Base-by-base conservation (phyloP, 1,139 yeast genomes). In the Groenewaldozyma sp. region DNA sequence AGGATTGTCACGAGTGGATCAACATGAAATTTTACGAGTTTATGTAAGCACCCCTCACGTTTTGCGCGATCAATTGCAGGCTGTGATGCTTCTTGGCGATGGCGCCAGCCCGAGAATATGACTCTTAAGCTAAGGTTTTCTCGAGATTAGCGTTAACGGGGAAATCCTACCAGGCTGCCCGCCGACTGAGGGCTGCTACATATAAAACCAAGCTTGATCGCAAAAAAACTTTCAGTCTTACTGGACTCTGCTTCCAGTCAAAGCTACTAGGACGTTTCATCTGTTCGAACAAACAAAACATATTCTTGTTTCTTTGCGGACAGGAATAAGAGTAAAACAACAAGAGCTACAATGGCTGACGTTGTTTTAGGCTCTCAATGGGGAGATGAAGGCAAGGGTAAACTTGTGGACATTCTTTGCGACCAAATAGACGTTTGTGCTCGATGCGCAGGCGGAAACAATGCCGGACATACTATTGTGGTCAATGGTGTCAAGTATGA, bases 361-460 rank as follows among this genome's bases (percentile, higher is more conserved):
- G 97, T 91, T 52, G 97, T 91, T 43, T 74, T 91, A 58, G 98
- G 98, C 46, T 71, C 96, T 64, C 98, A 91, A 67, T 91, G 98
- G 98, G 99, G 99, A 49, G 99, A 91, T 61, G 99, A 91, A 76
- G 99, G 99, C 60, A 91, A 91, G 63, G 99, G 99, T 44, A 91
- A 93, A 65, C 74, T 91, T 45, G 98, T 91, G 41, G 98, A 91
- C 62, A 71, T 91, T 45, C 73, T 91, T 42, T 91, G 96, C 64
- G 96, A 87, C 56, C 78, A 84, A 53, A 81, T 88, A 53, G 98
- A 91, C 54, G 91, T 91, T 37, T 93, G 97, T 62, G 97, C 97
- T 31, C 77, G 99, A 63, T 88, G 97, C 66, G 95, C 87, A 50
- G 99, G 99, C 63, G 99, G 99, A 56, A 91, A 91, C 70, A 91